A percentile compares a stretch with the other conserved stretches of the same genome.
These are phyloP conservation scores for Scheffersomyces illinoinensis DNA, from an alignment of 1,139 yeast genomes.

Conservation along the genomic window DNA sequence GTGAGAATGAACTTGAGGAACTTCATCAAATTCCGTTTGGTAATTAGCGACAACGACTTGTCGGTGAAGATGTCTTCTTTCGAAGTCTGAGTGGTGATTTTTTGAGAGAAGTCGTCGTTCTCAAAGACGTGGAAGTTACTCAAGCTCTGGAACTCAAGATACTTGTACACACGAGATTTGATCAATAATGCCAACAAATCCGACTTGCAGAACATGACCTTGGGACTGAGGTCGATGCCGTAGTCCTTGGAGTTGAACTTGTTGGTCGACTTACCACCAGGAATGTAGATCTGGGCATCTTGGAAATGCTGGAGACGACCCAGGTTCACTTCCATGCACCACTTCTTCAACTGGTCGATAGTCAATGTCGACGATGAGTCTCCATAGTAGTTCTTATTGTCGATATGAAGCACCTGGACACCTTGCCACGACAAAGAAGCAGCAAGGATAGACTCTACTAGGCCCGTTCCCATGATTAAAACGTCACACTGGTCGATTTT, in stretches of 20 bases:
- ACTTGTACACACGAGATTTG: slow-evolving; percentile 84
- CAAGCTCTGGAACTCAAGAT: slow-evolving; percentile 88
- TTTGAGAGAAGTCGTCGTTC: slow-evolving; percentile 79
- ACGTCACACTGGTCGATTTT: slow-evolving; percentile 78
- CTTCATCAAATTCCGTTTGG: slow-evolving; percentile 87
- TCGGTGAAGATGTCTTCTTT: slow-evolving; percentile 95
- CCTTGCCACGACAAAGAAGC: slow-evolving; percentile 98
- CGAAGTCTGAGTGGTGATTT: slow-evolving; percentile 63
- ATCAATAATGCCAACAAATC: slow-evolving; percentile 77
- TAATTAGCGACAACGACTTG: slow-evolving; percentile 69
- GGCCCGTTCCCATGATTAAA: slow-evolving; percentile 87
- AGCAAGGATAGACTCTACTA: slow-evolving; percentile 84
- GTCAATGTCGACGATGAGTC: slow-evolving; percentile 85
- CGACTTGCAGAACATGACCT: slow-evolving; percentile 82
- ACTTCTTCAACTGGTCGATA: slow-evolving; percentile 75
- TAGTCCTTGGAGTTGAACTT: slow-evolving; percentile 68
- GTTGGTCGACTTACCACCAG: slow-evolving; percentile 46
- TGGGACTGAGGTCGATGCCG: slow-evolving; percentile 89
- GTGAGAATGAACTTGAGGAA: slow-evolving; percentile 82
- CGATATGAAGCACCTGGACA: slow-evolving; percentile 84
- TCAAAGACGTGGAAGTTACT: slow-evolving; percentile 90
- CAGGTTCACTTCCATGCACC: slow-evolving; percentile 69
- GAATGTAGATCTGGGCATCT: slow-evolving; percentile 73
- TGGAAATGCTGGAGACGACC: slow-evolving; percentile 51
- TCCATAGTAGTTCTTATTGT: slow-evolving; percentile 81